These are phyloP conservation scores for Candida hungchunana DNA, from an alignment of 805 yeast genomes.

Conservation along the genomic window DNA sequence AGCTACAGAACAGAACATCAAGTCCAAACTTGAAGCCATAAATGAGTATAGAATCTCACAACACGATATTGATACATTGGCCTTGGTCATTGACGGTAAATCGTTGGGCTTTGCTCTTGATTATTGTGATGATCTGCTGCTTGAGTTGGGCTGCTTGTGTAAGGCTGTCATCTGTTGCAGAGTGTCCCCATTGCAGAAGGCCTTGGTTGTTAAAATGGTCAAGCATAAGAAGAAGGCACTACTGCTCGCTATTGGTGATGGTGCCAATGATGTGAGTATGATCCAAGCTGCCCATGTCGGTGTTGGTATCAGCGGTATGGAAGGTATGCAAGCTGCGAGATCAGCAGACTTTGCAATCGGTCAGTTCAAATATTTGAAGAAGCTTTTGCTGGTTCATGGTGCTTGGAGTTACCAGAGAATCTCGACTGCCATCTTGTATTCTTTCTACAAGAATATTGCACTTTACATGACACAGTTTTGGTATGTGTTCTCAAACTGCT, in stretches of 20 bases:
- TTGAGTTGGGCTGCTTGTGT: slow-evolving; percentile 80
- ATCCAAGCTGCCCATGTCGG: slow-evolving; percentile 99
- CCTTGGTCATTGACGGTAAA: slow-evolving; percentile 91
- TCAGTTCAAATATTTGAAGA: slow-evolving; percentile 83
- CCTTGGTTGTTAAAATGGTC: slow-evolving; percentile 91
- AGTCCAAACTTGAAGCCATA: slow-evolving; percentile 73
- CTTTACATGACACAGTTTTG: slow-evolving; percentile 97
- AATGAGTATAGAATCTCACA: slow-evolving; percentile 57
- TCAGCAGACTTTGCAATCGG: slow-evolving; percentile 97
- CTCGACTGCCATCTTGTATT: slow-evolving; percentile 86
- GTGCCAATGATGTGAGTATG: slow-evolving; percentile 99
- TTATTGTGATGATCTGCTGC: slow-evolving; percentile 70
- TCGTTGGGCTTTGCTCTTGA: slow-evolving; percentile 86
- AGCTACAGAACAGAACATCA: slow-evolving; percentile 69
- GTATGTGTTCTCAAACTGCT: slow-evolving; percentile 91
- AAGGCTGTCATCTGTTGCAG: slow-evolving; percentile 97
- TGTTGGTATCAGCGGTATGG: slow-evolving; percentile 98
- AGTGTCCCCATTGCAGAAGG: slow-evolving; percentile 96
- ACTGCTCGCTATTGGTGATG: slow-evolving; percentile 93
- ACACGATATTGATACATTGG: slow-evolving; percentile 74
- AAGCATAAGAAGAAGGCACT: slow-evolving; percentile 72
- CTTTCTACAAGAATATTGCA: slow-evolving; percentile 93
- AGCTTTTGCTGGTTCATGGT: slow-evolving; percentile 88
- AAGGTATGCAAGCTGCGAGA: slow-evolving; percentile 99
- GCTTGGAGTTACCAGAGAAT: slow-evolving; percentile 97